Base-by-base conservation (phyloP, 2,329 filamentous ascomycete genomes). In the Aureobasidium melanogenum region DNA sequence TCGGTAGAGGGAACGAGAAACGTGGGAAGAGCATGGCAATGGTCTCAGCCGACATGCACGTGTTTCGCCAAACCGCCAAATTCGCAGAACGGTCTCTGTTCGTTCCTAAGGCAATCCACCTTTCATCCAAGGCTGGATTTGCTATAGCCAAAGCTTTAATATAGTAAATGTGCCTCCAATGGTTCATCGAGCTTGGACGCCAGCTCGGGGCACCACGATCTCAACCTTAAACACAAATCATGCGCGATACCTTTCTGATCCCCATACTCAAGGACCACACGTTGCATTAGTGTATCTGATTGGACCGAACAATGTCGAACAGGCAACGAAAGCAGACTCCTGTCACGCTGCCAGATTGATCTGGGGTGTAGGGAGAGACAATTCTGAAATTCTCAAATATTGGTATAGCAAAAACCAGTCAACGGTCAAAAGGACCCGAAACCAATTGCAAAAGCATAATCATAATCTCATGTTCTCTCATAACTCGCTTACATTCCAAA, bases 201-300 rank as follows among this genome's bases (percentile, higher is more conserved):
- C 38, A 22, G 26, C 17, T 43, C 32, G 17, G 26, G 38, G 12
- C 36, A 55, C 24, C 24, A 32, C 51, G 12, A 39, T 54, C 51
- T 43, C 12, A 55, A 55, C 51, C 51, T 55, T 55, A 55, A 55
- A 43, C 51, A 55, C 38, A 55, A 55, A 43, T 55, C 28, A 19
- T 10, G 7, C 22, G 9, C 43, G n/a, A 55, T 30, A 10, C 24
- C 9, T 32, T 55, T 8, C 5, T 24, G 15, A 12, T 19, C 9
- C 22, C 36, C 32, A 17, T 38, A 38, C 36, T 55, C 12, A 10
- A 39, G 6, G 32, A 14, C 34, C 22, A n/a, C 34, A n/a, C 14
- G 14, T 28, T n/a, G 10, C 15, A 2, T 10, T 28, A 36, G 22
- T 7, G 15, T 7, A 19, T 12, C 1, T 41, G 6, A 14, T 9